Conservation (phyloP, 129 eudicot species). For the Chrysanthemum lavandulifolium region DNA sequence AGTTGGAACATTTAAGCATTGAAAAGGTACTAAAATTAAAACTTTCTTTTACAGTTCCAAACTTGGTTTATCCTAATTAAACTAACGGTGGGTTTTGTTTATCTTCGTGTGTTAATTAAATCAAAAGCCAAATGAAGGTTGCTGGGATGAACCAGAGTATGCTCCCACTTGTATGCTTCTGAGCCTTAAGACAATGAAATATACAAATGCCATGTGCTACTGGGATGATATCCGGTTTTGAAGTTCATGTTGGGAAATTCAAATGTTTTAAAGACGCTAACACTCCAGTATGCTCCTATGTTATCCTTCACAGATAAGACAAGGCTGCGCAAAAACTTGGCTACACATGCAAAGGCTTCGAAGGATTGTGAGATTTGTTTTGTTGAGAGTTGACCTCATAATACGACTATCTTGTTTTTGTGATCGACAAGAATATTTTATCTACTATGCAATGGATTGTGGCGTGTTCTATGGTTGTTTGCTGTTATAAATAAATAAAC, state of each 20-base stretch:
- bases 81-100: neutral
- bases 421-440: too few species aligned
- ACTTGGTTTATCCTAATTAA: neutral
- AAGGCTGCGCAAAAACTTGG: neutral
- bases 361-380: neutral
- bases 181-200: constrained; percentile 11
- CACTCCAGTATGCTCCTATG: neutral
- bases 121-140: neutral
- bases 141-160: constrained; percentile 9
- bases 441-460: too few species aligned
- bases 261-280: neutral
- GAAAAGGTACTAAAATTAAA: neutral
- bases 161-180: constrained; percentile 15
- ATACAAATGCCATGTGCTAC: neutral
- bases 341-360: neutral
- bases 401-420: too few species aligned
- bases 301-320: neutral
- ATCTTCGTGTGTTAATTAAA: neutral
- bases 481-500: too few species aligned
- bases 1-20: constrained; percentile 4
- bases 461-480: too few species aligned
- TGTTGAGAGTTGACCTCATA: neutral
- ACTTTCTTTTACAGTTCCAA: neutral
- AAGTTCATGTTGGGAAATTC: constrained; percentile 12
- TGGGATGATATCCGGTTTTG: neutral